Conservation (phyloP, 2,329 filamentous ascomycete genomes). For the Xylariaceae sp. region DNA sequence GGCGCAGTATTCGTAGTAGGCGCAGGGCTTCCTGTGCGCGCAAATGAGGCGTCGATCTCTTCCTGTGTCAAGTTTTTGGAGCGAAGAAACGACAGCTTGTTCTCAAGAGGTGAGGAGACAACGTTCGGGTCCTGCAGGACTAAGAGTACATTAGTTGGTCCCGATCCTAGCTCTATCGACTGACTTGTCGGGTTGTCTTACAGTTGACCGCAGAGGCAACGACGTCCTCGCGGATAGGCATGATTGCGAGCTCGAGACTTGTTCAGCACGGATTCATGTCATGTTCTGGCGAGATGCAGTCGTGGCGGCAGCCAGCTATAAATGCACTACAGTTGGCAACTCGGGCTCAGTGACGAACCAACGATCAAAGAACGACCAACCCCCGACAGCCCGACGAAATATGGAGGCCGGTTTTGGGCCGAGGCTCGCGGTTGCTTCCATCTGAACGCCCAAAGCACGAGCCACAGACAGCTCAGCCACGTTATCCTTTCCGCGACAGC, state of each 20-base stretch:
- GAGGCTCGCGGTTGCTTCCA: slow-evolving; percentile 17
- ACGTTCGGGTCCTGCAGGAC: slow-evolving; percentile 95
- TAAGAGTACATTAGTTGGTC: slow-evolving; percentile 31
- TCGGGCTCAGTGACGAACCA: background rate
- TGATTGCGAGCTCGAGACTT: slow-evolving; percentile 33
- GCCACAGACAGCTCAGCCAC: background rate
- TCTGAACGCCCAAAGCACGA: background rate
- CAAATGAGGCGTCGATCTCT: slow-evolving; percentile 82
- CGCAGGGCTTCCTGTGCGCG: slow-evolving; percentile 58
- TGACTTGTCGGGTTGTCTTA: slow-evolving; percentile 12
- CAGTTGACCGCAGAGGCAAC: slow-evolving; percentile 29
- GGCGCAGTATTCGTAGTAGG: slow-evolving; percentile 38
- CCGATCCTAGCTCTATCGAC: slow-evolving; percentile 5
- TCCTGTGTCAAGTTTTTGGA: slow-evolving; percentile 97
- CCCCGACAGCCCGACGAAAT: slow-evolving; percentile 3
- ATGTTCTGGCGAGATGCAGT: slow-evolving; percentile 3
- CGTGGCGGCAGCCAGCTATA: background rate
- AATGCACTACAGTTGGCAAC: slow-evolving; percentile 2
- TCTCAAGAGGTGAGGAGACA: slow-evolving; percentile 83
- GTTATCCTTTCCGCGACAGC: too few species aligned
- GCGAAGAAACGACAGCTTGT: slow-evolving; percentile 85
- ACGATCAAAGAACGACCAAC: background rate
- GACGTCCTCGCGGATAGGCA: slow-evolving; percentile 85
- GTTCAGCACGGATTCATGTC: slow-evolving; percentile 8
- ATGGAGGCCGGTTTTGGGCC: slow-evolving; percentile 14